Conservation (phyloP, 371 early-diverging fungal genomes). For the Haplosporangium sp. region DNA sequence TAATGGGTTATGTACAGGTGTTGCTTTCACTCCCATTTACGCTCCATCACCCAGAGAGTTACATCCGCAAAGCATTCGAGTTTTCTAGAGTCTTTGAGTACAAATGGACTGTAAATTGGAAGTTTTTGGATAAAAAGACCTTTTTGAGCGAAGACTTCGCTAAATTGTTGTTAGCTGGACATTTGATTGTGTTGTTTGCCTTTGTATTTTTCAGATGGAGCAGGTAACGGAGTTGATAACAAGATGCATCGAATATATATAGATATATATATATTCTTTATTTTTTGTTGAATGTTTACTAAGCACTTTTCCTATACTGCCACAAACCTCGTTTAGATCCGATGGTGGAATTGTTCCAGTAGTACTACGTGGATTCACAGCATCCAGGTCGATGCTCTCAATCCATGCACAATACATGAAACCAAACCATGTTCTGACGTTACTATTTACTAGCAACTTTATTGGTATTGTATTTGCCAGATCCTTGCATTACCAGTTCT, state of each 20-base stretch:
- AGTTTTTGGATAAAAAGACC: conserved; percentile 75
- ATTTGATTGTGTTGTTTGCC: conserved; percentile 67
- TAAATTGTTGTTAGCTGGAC: conserved; percentile 67
- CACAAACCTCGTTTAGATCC: conserved; percentile 23
- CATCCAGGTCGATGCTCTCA: conserved; percentile 18
- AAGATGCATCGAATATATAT: neutral
- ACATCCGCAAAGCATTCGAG: conserved; percentile 87
- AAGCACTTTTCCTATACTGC: neutral
- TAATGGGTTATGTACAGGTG: conserved; percentile 50
- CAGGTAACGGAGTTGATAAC: conserved; percentile 32
- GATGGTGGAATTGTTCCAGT: conserved; percentile 67
- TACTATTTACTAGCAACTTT: conserved; percentile 86
- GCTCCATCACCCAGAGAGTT: conserved; percentile 65
- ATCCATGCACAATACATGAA: conserved; percentile 36
- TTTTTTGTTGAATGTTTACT: too few relatives aligned
- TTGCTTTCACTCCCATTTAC: conserved; percentile 82
- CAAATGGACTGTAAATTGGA: conserved; percentile 97
- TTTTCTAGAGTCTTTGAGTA: conserved; percentile 86
- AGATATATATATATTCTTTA: too few relatives aligned
- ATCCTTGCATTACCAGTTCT: conserved; percentile 95
- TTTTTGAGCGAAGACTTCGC: conserved; percentile 77
- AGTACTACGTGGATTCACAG: conserved; percentile 59
- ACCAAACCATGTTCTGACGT: conserved; percentile 68
- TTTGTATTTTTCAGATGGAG: conserved; percentile 71
- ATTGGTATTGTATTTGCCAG: conserved; percentile 91